Evolutionary conservation across 2,329 filamentous ascomycete species (phyloP), one percentile per base, ranked within the genome.

Genomic region (Aureobasidium musti): DNA sequence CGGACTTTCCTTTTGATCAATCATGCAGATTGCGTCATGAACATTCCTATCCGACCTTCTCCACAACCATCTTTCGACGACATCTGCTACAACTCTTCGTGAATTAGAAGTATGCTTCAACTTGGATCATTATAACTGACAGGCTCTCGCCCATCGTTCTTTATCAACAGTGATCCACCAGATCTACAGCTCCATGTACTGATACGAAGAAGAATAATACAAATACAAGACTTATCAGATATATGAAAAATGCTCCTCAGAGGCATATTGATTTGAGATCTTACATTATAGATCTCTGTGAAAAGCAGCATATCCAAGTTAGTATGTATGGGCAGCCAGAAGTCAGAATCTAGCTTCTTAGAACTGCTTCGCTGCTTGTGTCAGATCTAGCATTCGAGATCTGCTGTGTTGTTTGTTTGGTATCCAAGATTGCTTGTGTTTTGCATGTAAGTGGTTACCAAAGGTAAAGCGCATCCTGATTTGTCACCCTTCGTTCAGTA

Each of bases 21-120:
- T 17, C 37, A 43, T 23, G 37, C 37, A 19, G 37, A 59, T 59
- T 45, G 54, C 54, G 54, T 59, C 54, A 59, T 59, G 35, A 56
- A 56, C 53, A 56, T 56, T 41, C 53, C 35, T 11, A n/a, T 41
- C 14, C 33, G n/a, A 56, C 53, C 35, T 56, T 39, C 53, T 56
- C 30, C 53, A 35, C 33, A 56, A 56, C 33, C 53, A 39, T 39
- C 33, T 41, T 56, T n/a, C 21, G 17, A 56, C 53, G 35, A 56
- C 53, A 35, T 33, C 5, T 19, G 10, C 14, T 50, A 26, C 23
- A 50, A 8, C 19, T 26, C 26, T 50, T 6, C 13, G 17, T 30
- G 2, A 2, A n/a, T n/a, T n/a, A n/a, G n/a, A n/a, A n/a, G n/a
- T n/a, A n/a, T n/a, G n/a, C n/a, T n/a, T n/a, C n/a, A n/a, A n/a